Percentiles rank a stretch among this genome's conserved stretches.
phyloP scores from a whole-genome alignment of 192 early-diverging fungal genomes.

The Helicostylum pulchrum region DNA sequence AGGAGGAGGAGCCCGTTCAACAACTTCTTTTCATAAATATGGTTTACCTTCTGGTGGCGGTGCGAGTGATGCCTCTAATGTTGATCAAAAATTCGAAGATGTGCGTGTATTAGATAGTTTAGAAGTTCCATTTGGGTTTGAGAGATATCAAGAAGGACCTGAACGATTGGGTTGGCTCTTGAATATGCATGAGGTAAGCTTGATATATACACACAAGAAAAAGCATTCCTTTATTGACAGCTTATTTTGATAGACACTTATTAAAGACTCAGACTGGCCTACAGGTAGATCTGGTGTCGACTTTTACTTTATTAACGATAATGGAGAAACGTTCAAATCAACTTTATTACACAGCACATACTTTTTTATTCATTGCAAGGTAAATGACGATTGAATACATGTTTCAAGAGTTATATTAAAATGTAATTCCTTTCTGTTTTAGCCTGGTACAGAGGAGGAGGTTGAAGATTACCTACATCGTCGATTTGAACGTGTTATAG shows the following conservation, averaged over 20 bases:
- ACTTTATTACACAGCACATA: conserved; percentile 87
- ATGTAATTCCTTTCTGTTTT: neutral
- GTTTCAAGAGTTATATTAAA: neutral
- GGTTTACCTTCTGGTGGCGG: conserved; percentile 11
- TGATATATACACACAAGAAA: neutral
- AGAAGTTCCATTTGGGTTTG: conserved; percentile 62
- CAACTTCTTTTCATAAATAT: conserved; percentile 11
- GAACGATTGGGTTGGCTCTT: conserved; percentile 87
- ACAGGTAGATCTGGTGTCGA: conserved; percentile 76
- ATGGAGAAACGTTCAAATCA: conserved; percentile 84
- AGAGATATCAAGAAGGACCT: conserved; percentile 68
- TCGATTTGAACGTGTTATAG: conserved; percentile 64
- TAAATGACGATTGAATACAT: conserved; percentile 18
- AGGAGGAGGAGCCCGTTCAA: conserved; percentile 4
- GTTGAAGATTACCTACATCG: conserved; percentile 83
- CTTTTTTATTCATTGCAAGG: conserved; percentile 84
- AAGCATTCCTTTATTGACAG: conserved; percentile 14
- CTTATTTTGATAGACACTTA: conserved; percentile 48
- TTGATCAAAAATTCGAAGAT: conserved; percentile 41
- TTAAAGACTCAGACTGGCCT: conserved; percentile 61
- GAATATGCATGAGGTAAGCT: conserved; percentile 84
- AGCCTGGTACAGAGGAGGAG: conserved; percentile 71
- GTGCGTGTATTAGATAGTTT: conserved; percentile 43
- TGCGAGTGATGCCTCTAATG: conserved; percentile 22
- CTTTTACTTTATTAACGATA: conserved; percentile 90